Evolutionary conservation across 116 monocot genomes (phyloP).

Genomic region (Papilionanthe hybrid): DNA sequence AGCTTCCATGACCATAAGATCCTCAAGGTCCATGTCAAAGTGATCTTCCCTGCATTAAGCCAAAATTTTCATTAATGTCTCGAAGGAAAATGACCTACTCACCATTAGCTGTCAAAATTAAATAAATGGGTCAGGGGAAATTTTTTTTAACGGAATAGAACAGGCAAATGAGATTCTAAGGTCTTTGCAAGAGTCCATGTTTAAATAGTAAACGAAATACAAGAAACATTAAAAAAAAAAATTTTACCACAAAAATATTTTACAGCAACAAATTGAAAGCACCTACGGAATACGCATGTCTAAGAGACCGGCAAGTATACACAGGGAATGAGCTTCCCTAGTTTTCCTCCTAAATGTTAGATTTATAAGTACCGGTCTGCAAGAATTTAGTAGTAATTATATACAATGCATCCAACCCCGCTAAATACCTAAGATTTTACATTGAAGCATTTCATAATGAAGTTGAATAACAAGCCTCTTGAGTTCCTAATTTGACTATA

Average conservation of each 20-base stretch:
- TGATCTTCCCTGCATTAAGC: slow-evolving; percentile 23
- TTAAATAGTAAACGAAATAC: no score
- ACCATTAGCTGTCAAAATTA: not conserved
- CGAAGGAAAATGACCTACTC: not conserved
- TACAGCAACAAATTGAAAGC: not conserved
- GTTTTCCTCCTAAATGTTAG: no score
- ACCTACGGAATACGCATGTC: not conserved
- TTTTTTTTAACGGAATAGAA: not conserved
- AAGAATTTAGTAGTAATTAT: no score
- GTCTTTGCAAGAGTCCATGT: no score
- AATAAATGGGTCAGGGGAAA: not conserved
- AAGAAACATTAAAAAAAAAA: not conserved
- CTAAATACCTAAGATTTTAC: no score
- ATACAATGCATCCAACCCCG: no score
- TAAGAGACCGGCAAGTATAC: no score
- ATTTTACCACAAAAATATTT: not conserved
- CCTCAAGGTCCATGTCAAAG: slow-evolving; percentile 30
- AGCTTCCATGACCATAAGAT: slow-evolving; percentile 31
- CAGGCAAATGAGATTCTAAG: not conserved
- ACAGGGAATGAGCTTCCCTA: no score
- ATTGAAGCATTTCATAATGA: no score
- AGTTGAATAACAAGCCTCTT: no score
- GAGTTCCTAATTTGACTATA: no score
- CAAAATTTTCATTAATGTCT: not conserved
- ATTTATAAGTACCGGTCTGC: no score